phyloP scores from a whole-genome alignment of 768 basidiomycete species.

The Collybia sordida region DNA sequence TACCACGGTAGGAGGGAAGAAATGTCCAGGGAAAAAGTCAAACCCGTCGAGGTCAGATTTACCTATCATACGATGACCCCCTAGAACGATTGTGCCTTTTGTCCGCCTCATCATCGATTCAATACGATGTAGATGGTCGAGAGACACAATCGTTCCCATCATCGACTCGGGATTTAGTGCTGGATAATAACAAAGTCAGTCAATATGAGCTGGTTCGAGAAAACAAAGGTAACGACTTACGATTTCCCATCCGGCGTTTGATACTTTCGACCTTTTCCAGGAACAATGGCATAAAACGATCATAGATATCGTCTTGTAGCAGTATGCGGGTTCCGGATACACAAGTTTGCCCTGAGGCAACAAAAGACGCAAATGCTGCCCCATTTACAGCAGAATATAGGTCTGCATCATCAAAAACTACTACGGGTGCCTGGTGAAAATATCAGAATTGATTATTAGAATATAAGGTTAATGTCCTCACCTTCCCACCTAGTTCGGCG shows the following conservation, averaged over 20 bases:
- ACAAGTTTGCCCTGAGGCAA: constrained; percentile 89
- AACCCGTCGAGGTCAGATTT: constrained; percentile 66
- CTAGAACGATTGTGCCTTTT: constrained; percentile 51
- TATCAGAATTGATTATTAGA: background rate
- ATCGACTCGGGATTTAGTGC: constrained; percentile 68
- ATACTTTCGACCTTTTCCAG: constrained; percentile 64
- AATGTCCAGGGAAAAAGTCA: constrained; percentile 69
- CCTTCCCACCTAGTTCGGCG: constrained; percentile 88
- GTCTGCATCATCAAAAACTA: constrained; percentile 81
- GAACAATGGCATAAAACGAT: constrained; percentile 62
- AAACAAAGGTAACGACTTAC: constrained; percentile 39
- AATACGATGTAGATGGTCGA: constrained; percentile 62
- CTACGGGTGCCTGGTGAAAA: constrained; percentile 63
- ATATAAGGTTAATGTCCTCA: constrained; percentile 20
- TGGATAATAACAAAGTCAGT: constrained; percentile 21
- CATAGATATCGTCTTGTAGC: constrained; percentile 68
- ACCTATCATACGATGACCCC: constrained; percentile 67
- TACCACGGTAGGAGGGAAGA: constrained; percentile 82
- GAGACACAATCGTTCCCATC: constrained; percentile 83
- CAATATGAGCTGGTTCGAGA: background rate
- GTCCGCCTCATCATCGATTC: constrained; percentile 51
- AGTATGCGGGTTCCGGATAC: constrained; percentile 89
- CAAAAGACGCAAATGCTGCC: constrained; percentile 77
- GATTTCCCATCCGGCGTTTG: constrained; percentile 71
- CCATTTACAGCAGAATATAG: constrained; percentile 77